A percentile compares a stretch with the other conserved stretches of the same genome.
Conservation (phyloP, 1,284 basidiomycete genomes). For the Bjerkandera adusta region DNA sequence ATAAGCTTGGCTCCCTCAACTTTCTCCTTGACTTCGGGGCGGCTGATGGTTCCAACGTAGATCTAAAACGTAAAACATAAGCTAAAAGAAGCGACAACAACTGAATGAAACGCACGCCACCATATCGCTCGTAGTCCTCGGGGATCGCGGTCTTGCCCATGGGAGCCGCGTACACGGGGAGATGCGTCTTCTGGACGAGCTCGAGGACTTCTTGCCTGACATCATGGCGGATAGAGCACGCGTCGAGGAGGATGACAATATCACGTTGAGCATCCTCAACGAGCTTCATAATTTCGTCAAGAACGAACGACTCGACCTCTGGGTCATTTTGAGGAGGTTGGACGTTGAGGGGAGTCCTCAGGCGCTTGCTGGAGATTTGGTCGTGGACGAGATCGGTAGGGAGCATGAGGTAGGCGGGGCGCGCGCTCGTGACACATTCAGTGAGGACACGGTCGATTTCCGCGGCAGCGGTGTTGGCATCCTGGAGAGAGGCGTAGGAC, state of each 20-base stretch:
- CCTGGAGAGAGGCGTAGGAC: slow-evolving; percentile 61
- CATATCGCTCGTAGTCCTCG: slow-evolving; percentile 83
- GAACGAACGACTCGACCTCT: slow-evolving; percentile 67
- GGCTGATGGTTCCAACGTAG: slow-evolving; percentile 80
- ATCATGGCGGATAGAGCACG: slow-evolving; percentile 82
- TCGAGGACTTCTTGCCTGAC: slow-evolving; percentile 68
- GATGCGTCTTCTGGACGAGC: slow-evolving; percentile 68
- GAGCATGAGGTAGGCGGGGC: slow-evolving; percentile 87
- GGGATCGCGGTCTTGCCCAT: slow-evolving; percentile 88
- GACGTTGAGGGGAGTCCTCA: slow-evolving; percentile 63
- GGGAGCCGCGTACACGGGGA: slow-evolving; percentile 79
- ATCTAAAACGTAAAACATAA: slow-evolving; percentile 58
- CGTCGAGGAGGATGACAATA: slow-evolving; percentile 84
- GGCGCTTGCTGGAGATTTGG: slow-evolving; percentile 57
- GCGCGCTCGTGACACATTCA: slow-evolving; percentile 69
- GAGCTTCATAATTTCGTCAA: slow-evolving; percentile 67
- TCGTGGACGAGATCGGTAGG: slow-evolving; percentile 82
- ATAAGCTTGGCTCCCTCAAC: slow-evolving; percentile 85
- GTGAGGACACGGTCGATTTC: slow-evolving; percentile 83
- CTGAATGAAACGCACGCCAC: slow-evolving; percentile 61
- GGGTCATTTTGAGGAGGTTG: slow-evolving; percentile 51
- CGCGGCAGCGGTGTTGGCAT: slow-evolving; percentile 51
- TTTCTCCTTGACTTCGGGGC: slow-evolving; percentile 67
- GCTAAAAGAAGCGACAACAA: slow-evolving; percentile 7
- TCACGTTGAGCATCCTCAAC: slow-evolving; percentile 63